Evolutionary conservation across 164 flowering plant species (phyloP).

Genomic region (Euptelea pleiosperma): DNA sequence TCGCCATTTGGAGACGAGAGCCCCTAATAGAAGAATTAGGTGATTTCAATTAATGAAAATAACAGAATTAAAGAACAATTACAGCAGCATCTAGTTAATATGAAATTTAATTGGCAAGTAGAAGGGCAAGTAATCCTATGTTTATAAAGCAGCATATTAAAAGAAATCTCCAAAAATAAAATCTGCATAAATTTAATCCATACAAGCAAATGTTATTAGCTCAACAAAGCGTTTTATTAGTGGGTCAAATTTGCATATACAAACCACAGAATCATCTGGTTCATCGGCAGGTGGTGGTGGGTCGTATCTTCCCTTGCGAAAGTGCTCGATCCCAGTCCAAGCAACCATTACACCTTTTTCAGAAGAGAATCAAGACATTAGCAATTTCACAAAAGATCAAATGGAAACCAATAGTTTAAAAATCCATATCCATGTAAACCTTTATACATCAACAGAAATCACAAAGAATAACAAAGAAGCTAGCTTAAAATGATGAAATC

Average conservation of each 20-base stretch:
- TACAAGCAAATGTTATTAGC: not conserved
- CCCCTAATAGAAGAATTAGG: not conserved
- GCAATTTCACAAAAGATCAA: not conserved
- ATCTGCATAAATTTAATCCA: not conserved
- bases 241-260: conserved; percentile 13
- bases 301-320: conserved; percentile 77
- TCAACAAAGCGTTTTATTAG: not conserved
- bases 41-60: not conserved
- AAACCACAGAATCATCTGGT: conserved; percentile 76
- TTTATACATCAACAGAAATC: not conserved
- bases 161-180: no score
- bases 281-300: conserved; percentile 86
- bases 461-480: not conserved
- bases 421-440: not conserved
- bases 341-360: conserved; percentile 92
- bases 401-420: not conserved
- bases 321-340: conserved; percentile 97
- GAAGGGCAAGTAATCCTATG: no score
- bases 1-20: no score
- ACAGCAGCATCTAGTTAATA: not conserved
- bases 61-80: not conserved
- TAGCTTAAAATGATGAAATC: no score
- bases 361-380: conserved; percentile 11
- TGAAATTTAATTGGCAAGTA: no score
- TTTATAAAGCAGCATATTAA: no score